Base-by-base conservation (phyloP, 2,329 filamentous ascomycete species). In the Aspergillus pseudoterreus region DNA sequence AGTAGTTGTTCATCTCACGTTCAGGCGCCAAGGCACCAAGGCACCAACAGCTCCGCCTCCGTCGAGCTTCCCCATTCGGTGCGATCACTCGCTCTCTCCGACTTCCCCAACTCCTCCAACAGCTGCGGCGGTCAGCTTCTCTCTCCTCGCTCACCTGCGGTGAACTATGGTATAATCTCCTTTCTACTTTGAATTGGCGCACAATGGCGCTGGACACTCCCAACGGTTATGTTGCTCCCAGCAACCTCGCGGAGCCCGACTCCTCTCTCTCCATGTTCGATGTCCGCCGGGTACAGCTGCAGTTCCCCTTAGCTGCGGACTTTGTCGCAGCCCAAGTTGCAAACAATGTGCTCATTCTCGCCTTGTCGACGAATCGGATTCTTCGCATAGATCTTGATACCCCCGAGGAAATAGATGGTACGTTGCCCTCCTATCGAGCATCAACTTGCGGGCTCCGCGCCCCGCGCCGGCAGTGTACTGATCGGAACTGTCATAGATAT, bases 301-400 rank as follows among this genome's bases (percentile, higher is more conserved):
- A 94, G 70, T 99, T 99, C 79, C 87, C 90, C 54, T 87, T 97
- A 64, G 90, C 92, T 2, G 91, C 92, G 59, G 90, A 96, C 72
- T 97, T 99, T 68, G 94, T 96, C 44, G 92, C 94, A 15, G 92
- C 92, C 38, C 92, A 96, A 72, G 92, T 97, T 50, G 92, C 92
- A 58, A 97, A 99, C 73, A 96, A 99, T 77, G 92, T 97, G 55
- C 82, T 99, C 51, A 85, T 97, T 19, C 79, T 99, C 47, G 94
- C 94, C 38, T 81, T 99, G 35, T 92, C 91, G 4, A 96, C 92
- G 52, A 90, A 91, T 46, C 87, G 92, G 62, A 94, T 99, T 57
- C 77, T 99, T 53, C 85, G 94, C 54, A 99, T 99, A 70, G 94
- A 97, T 69, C 77, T 97, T 47, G 91, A 96, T 71, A 89, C 87